Evolutionary conservation across 768 basidiomycete genomes (phyloP).

Genomic region (Pulveroboletus sp.): DNA sequence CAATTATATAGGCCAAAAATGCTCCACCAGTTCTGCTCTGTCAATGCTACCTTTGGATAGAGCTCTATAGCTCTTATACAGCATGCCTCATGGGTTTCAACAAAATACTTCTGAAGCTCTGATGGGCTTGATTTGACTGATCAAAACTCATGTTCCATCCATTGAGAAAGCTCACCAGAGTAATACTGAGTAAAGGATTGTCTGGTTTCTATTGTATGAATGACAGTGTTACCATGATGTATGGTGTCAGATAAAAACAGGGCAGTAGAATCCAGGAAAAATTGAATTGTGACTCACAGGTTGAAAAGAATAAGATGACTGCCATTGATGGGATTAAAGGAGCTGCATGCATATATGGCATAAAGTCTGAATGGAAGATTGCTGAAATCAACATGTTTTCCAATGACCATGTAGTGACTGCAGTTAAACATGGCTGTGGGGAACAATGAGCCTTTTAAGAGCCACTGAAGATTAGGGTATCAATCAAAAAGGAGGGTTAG

Average conservation of each 20-base stretch:
- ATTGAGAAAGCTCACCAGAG: neutral
- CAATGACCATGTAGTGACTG: conserved; percentile 12
- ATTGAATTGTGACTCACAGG: neutral
- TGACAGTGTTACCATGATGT: neutral
- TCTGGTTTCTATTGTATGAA: neutral
- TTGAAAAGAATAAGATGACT: neutral
- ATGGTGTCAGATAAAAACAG: conserved; percentile 2
- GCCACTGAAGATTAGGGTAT: neutral
- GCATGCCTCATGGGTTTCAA: too few species aligned
- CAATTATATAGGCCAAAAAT: too few species aligned
- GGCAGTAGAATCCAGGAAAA: neutral
- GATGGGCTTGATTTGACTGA: too few species aligned
- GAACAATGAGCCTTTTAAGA: conserved; percentile 27
- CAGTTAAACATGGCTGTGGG: conserved; percentile 31
- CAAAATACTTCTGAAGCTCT: too few species aligned
- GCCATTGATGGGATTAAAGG: neutral
- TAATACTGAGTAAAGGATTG: conserved; percentile 6
- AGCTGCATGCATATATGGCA: conserved; percentile 28
- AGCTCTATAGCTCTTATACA: too few species aligned
- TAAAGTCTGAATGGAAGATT: conserved; percentile 35
- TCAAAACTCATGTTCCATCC: neutral
- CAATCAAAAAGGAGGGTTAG: neutral
- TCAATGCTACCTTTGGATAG: too few species aligned
- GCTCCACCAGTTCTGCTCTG: too few species aligned
- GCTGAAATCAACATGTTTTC: conserved; percentile 23